Percentiles rank a stretch among this genome's conserved stretches.
phyloP scores from a whole-genome alignment of 768 basidiomycete genomes.

The Rickenella mellea region DNA sequence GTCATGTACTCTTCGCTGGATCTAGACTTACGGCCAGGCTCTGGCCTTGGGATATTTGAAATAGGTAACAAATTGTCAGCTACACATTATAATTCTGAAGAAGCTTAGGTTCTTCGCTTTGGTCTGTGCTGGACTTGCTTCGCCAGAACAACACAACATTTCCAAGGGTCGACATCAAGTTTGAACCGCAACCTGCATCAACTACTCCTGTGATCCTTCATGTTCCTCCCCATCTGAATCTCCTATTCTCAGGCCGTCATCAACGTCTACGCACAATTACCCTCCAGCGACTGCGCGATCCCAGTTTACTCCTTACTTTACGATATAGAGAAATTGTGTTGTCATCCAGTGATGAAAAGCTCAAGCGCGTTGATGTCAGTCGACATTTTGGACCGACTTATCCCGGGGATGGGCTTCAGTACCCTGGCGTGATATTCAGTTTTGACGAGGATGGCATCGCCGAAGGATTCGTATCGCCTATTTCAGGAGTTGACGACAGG shows the following conservation, averaged over 20 bases:
- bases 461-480: constrained; percentile 41
- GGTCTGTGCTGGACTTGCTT: constrained; percentile 64
- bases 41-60: constrained; percentile 71
- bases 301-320: constrained; percentile 56
- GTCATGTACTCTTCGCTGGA: constrained; percentile 68
- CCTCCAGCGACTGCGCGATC: constrained; percentile 55
- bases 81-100: not conserved
- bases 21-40: constrained; percentile 66
- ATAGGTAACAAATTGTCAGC: constrained; percentile 35
- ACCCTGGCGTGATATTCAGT: constrained; percentile 78
- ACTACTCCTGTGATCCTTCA: constrained; percentile 72
- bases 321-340: constrained; percentile 58
- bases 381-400: constrained; percentile 80
- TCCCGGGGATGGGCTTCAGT: constrained; percentile 64
- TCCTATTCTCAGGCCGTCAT: constrained; percentile 73
- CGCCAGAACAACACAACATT: constrained; percentile 58
- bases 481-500: constrained; percentile 44
- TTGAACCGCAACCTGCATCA: constrained; percentile 60
- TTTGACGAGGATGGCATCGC: constrained; percentile 66
- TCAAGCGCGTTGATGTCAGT: constrained; percentile 57
- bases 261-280: constrained; percentile 77
- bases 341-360: constrained; percentile 49
- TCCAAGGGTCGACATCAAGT: constrained; percentile 78
- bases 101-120: constrained; percentile 58
- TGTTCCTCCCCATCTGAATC: constrained; percentile 71